Evolutionary conservation across 2,329 filamentous ascomycete species (phyloP).

Genomic region (Penicillium sp.): DNA sequence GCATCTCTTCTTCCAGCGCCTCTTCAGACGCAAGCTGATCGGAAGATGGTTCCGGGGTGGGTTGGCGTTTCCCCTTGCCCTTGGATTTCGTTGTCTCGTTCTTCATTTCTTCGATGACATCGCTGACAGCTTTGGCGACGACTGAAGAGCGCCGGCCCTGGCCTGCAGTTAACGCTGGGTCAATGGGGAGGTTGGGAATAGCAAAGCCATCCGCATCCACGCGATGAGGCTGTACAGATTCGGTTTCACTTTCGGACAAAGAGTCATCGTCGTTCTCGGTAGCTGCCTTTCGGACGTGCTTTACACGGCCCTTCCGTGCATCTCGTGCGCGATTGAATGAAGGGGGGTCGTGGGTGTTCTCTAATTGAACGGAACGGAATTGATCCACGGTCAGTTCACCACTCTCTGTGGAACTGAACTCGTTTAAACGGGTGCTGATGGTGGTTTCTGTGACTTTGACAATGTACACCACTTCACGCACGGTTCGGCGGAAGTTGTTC

Average conservation of each 20-base stretch:
- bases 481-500: constrained; percentile 94
- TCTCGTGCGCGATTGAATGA: constrained; percentile 65
- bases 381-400: constrained; percentile 85
- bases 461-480: constrained; percentile 95
- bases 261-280: constrained; percentile 49
- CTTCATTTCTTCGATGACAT: constrained; percentile 24
- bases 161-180: constrained; percentile 42
- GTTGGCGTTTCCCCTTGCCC: constrained; percentile 33
- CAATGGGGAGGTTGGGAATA: constrained; percentile 56
- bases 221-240: constrained; percentile 38
- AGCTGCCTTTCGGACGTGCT: constrained; percentile 37
- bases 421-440: constrained; percentile 84
- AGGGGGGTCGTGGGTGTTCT: constrained; percentile 78
- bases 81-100: constrained; percentile 21
- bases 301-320: constrained; percentile 55
- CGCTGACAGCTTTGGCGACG: constrained; percentile 21
- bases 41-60: constrained; percentile 56
- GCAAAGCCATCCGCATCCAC: constrained; percentile 69
- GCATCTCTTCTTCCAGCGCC: constrained; percentile 68
- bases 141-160: constrained; percentile 21
- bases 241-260: constrained; percentile 14
- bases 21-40: constrained; percentile 62
- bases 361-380: constrained; percentile 60
- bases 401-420: constrained; percentile 85
- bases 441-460: constrained; percentile 95